Evolutionary conservation across 139 green algal species (phyloP).

Genomic region (Picochlorum sp.): DNA sequence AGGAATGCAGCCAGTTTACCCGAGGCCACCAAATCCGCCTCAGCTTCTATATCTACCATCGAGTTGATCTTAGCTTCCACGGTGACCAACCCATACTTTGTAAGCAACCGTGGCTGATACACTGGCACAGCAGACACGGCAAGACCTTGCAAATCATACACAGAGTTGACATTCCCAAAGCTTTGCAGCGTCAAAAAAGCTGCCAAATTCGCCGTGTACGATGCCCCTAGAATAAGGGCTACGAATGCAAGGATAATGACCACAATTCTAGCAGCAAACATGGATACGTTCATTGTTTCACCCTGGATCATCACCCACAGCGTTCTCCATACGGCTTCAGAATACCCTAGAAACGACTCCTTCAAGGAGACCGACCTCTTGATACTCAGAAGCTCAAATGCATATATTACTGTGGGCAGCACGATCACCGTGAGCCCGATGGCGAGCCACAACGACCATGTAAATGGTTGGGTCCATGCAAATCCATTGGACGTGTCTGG

Average conservation of each 20-base stretch:
- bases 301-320: conserved; percentile 2
- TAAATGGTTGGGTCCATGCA: conserved; percentile 6
- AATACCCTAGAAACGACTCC: not conserved
- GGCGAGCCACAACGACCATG: conserved; percentile 2
- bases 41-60: not conserved
- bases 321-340: conserved; percentile 5
- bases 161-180: not conserved
- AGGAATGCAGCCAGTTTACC: conserved; percentile 6
- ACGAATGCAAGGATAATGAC: conserved; percentile 3
- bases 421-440: conserved; percentile 6
- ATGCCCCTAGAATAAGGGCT: not conserved
- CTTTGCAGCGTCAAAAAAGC: conserved; percentile 10
- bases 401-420: not conserved
- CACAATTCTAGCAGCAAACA: conserved; percentile 1
- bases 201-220: conserved; percentile 13
- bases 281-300: conserved; percentile 8
- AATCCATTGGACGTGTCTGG: not conserved
- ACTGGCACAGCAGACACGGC: not conserved
- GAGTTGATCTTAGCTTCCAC: not conserved
- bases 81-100: not conserved
- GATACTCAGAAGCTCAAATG: conserved; percentile 3
- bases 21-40: conserved; percentile 4
- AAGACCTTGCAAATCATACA: conserved; percentile 4
- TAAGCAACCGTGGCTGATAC: not conserved
- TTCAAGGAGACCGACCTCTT: not conserved